Base-by-base conservation (phyloP, 768 basidiomycete genomes). In the Mycena floridula region DNA sequence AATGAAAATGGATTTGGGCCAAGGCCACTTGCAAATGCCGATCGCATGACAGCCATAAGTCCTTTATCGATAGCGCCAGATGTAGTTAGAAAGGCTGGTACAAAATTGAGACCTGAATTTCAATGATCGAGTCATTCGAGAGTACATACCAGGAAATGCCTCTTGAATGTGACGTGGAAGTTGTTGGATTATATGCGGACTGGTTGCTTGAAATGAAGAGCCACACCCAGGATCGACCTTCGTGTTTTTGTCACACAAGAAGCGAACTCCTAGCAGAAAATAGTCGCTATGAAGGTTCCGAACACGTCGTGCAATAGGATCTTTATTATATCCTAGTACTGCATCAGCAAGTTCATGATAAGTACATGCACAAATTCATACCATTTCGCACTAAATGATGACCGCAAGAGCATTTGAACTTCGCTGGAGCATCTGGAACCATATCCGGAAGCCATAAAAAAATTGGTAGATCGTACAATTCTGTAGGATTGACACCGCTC, bases 1-100 rank as follows among this genome's bases (percentile, higher is more conserved):
- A 46, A 45, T n/a, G 51, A 41, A 37, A 52, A 52, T 16, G 44
- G 51, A 21, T 48, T 44, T 2, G 51, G 47, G 9, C 51, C 51
- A 37, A 52, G 49, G 24, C 42, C 36, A 5, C 48, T 48, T 2
- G 51, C 37, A 30, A 49, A 52, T 3, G 51, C 49, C 21, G 36
- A 40, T 12, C 45, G 42, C 51, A 52, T 52, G 23, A 37, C 37
- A 24, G 48, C 48, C 45, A 52, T 28, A 35, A 44, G 30, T 5
- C 35, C 22, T 23, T 27, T 20, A 18, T 44, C 43, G 9, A 44
- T 44, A 9, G 43, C 43, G n/a, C 28, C 32, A 11, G 16, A 37
- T 2, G 43, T 35, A 35, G 28, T 44, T 7, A 44, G 11, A 35
- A 32, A 44, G 32, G 43, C 43, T 44, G 13, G 7, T 12, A 7